phyloP scores from a whole-genome alignment of 169 alveolate genomes.

The Plasmodium adleri region DNA sequence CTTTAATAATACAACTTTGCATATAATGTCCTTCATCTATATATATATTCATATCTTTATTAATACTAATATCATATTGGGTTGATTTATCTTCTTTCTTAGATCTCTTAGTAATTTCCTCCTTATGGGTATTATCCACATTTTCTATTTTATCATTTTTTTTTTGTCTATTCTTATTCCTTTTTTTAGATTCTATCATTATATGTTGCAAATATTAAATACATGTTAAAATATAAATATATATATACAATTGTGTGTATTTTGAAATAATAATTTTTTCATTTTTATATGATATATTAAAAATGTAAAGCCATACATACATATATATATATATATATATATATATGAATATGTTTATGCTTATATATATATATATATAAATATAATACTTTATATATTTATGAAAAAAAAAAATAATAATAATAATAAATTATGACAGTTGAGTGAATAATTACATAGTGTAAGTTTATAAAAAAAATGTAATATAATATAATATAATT shows the following conservation, averaged over 20 bases:
- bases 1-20: not conserved
- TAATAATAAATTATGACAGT: too few species aligned
- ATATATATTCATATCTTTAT: not conserved
- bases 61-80: not conserved
- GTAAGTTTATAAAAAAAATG: too few species aligned
- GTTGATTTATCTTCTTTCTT: conserved; percentile 6
- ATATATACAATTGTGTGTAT: too few species aligned
- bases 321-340: not conserved
- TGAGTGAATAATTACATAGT: too few species aligned
- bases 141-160: conserved; percentile 19
- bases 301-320: not conserved
- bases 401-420: too few species aligned
- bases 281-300: not conserved
- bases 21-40: conserved; percentile 5
- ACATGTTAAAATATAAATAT: too few species aligned
- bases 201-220: not conserved
- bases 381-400: too few species aligned
- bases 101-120: conserved; percentile 15
- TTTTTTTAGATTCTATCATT: conserved; percentile 28
- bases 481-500: too few species aligned
- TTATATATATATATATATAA: too few species aligned
- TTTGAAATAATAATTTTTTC: not conserved
- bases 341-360: not conserved
- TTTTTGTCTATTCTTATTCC: conserved; percentile 22
- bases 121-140: conserved; percentile 1